These are phyloP conservation scores for Saccharomycopsis sp. DNA, from an alignment of 805 yeast genomes.

Conservation along the genomic window DNA sequence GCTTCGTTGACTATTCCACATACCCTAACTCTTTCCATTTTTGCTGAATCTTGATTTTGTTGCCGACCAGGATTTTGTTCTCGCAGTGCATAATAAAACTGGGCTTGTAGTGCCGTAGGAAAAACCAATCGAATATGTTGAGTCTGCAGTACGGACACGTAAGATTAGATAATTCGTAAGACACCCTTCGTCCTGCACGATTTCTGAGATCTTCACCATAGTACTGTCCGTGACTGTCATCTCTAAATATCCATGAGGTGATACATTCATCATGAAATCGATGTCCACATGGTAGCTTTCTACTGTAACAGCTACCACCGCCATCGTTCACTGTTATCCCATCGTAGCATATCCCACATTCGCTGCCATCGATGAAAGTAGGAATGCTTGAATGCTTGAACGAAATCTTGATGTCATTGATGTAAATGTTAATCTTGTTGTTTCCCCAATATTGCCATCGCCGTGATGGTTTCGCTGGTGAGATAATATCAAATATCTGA, in stretches of 20 bases:
- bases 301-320: not conserved
- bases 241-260: constrained; percentile 9
- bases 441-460: not conserved
- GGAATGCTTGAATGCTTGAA: not conserved
- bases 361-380: not conserved
- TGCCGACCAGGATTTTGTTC: not conserved
- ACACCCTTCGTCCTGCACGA: not conserved
- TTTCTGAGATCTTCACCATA: not conserved
- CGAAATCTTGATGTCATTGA: not conserved
- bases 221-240: not conserved
- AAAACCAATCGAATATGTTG: constrained; percentile 12
- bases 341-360: constrained; percentile 8
- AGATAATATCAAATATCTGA: constrained; percentile 2
- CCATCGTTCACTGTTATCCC: not conserved
- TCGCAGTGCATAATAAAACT: constrained; percentile 5
- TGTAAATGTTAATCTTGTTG: not conserved
- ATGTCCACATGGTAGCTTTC: constrained; percentile 10
- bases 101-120: constrained; percentile 11
- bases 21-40: no score
- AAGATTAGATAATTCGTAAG: not conserved
- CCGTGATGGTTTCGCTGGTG: not conserved
- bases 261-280: constrained; percentile 7
- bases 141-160: constrained; percentile 11
- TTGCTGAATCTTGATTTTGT: not conserved
- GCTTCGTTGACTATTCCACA: no score